Base-by-base conservation (phyloP, 805 yeast species). In the Myxozyma geophila region DNA sequence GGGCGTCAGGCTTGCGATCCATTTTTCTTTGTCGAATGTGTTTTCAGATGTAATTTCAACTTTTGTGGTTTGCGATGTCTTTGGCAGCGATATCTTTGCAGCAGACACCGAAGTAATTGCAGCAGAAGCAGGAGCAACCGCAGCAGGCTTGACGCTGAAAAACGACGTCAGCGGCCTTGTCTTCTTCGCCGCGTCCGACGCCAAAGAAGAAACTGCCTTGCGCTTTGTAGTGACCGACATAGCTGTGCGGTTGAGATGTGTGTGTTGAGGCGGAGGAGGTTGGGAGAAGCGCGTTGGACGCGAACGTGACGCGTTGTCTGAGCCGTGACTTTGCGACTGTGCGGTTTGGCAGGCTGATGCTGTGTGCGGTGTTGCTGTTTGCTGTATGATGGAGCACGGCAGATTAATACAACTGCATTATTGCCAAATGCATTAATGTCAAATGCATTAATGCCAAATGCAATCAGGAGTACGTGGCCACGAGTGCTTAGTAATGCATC, bases 1-100 rank as follows among this genome's bases (percentile, higher is more conserved):
- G 0, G 74, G 68, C 0, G 82, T 73, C 5, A 88, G 77, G 0
- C 79, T 66, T 0, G 72, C 70, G 8, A 85, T 65, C 89, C 91
- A 88, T 62, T 74, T 60, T 2, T 73, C 68, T 70, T 84, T 87
- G 67, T 85, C 76, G 71, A 86, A 87, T 8, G 36, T 13, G 35
- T 2, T 39, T 44, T 23, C 15, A 35, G 48, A 8, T 17, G 43
- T 33, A 15, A 49, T 10, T 33, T 46, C 37, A 37, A 52, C 6
- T 13, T 59, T 13, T 13, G 19, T 39, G 23, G 49, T 28, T 4
- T 15, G 41, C 40, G 55, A 9, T 36, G 44, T 35, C 19, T 10
- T 37, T 7, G 36, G 23, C 15, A 56, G 35, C 5, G 37, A 35
- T 7, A 44, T 35, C 54, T n/a, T 37, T 33, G 48, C 6, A 23